These are phyloP conservation scores for Plasmodium knowlesi DNA, from an alignment of 169 alveolate species.

Conservation along the genomic window DNA sequence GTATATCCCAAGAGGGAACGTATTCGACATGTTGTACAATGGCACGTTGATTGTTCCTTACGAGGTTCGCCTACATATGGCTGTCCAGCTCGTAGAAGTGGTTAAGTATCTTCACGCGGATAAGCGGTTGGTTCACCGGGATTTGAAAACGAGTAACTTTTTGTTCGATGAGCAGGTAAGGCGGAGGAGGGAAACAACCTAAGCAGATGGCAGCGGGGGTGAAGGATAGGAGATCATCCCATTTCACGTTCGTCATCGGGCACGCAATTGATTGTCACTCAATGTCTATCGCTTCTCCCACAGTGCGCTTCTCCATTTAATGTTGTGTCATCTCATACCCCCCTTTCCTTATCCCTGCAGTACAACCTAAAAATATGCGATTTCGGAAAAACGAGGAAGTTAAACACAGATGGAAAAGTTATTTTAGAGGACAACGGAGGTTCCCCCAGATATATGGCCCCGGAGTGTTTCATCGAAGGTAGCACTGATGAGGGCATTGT, in stretches of 20 bases:
- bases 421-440: constrained; percentile 88
- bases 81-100: constrained; percentile 82
- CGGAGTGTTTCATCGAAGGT: constrained; percentile 86
- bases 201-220: background rate
- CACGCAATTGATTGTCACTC: background rate
- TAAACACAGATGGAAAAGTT: constrained; percentile 77
- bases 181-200: background rate
- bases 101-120: constrained; percentile 80
- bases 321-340: background rate
- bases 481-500: background rate
- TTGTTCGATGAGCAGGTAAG: constrained; percentile 80
- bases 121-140: constrained; percentile 84
- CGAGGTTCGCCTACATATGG: constrained; percentile 77
- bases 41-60: constrained; percentile 78
- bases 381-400: constrained; percentile 86
- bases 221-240: background rate
- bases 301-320: background rate
- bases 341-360: constrained; percentile 13
- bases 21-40: constrained; percentile 82
- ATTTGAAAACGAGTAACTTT: constrained; percentile 86
- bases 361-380: constrained; percentile 85
- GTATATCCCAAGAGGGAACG: constrained; percentile 81
- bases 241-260: background rate
- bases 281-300: background rate
- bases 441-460: constrained; percentile 90